phyloP scores from a whole-genome alignment of 305 asterid species.

The Ajuga reptans region DNA sequence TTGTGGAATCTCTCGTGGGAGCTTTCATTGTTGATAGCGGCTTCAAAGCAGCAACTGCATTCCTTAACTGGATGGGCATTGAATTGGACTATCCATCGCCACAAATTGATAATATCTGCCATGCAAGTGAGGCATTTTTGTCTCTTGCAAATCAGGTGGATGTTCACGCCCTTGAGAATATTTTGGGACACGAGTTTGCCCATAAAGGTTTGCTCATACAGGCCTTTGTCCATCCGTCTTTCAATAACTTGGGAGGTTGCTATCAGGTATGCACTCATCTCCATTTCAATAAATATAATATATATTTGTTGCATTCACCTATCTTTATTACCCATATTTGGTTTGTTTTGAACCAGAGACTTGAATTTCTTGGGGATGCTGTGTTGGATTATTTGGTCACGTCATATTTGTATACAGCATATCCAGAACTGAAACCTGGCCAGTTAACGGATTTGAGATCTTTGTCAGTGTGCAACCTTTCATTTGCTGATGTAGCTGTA shows the following conservation, averaged over 20 bases:
- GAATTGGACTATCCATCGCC: conserved; percentile 39
- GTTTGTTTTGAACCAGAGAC: conserved; percentile 55
- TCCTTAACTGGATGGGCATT: conserved; percentile 87
- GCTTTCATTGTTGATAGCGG: conserved; percentile 88
- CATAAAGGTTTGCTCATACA: conserved; percentile 86
- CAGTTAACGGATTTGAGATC: conserved; percentile 95
- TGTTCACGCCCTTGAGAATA: conserved; percentile 43
- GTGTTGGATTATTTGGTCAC: conserved; percentile 93
- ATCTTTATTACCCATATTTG: conserved; percentile 16
- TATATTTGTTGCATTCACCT: neutral
- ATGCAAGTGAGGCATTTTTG: conserved; percentile 51
- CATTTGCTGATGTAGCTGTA: conserved; percentile 82
- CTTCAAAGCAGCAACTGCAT: conserved; percentile 75
- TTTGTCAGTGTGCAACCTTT: conserved; percentile 52
- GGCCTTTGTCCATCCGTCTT: conserved; percentile 95
- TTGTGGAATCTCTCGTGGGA: conserved; percentile 84
- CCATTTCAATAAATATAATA: conserved; percentile 5
- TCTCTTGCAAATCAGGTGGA: conserved; percentile 51
- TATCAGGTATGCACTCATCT: conserved; percentile 58
- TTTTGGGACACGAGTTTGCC: conserved; percentile 45
- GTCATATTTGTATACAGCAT: conserved; percentile 68
- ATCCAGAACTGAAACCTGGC: conserved; percentile 86
- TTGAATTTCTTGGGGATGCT: conserved; percentile 99
- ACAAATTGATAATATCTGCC: conserved; percentile 44
- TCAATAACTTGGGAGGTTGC: conserved; percentile 74